These are phyloP conservation scores for Elymus sibiricus DNA, from an alignment of 176 grass and related monocot species.

Conservation along the genomic window DNA sequence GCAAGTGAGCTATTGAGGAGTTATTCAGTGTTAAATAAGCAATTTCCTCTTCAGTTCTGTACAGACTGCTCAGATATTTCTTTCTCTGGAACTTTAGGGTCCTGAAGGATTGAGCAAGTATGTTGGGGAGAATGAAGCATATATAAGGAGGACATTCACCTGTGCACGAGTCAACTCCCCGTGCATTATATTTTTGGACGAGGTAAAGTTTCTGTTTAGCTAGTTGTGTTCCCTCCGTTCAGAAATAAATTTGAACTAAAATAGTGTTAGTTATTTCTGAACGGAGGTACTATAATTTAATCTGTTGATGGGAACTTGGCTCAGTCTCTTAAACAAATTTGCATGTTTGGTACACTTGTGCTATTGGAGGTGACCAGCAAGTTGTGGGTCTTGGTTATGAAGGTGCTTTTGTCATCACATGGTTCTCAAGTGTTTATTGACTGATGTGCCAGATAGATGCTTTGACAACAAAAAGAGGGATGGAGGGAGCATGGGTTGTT, in stretches of 20 bases:
- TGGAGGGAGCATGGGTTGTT: slow-evolving; percentile 78
- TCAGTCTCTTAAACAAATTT: neutral
- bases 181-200: slow-evolving; percentile 90
- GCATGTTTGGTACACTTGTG: neutral
- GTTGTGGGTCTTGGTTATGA: neutral
- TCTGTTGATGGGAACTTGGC: neutral
- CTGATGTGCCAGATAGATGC: slow-evolving; percentile 71
- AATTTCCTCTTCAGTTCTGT: neutral
- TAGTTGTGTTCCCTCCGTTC: neutral
- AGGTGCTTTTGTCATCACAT: neutral
- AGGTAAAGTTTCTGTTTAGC: slow-evolving; percentile 45
- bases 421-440: slow-evolving; percentile 3
- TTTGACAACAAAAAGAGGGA: slow-evolving; percentile 82
- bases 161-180: slow-evolving; percentile 82
- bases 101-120: slow-evolving; percentile 81
- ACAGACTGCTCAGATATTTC: slow-evolving; percentile 1
- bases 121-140: slow-evolving; percentile 83
- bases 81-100: slow-evolving; percentile 50
- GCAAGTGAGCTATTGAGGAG: neutral
- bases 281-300: neutral
- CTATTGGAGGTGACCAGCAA: neutral
- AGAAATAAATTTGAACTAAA: too few species aligned
- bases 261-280: too few species aligned
- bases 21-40: neutral
- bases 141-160: slow-evolving; percentile 75